Evolutionary conservation across 2,329 filamentous ascomycete genomes (phyloP).

Genomic region (Phialocephala sp.): DNA sequence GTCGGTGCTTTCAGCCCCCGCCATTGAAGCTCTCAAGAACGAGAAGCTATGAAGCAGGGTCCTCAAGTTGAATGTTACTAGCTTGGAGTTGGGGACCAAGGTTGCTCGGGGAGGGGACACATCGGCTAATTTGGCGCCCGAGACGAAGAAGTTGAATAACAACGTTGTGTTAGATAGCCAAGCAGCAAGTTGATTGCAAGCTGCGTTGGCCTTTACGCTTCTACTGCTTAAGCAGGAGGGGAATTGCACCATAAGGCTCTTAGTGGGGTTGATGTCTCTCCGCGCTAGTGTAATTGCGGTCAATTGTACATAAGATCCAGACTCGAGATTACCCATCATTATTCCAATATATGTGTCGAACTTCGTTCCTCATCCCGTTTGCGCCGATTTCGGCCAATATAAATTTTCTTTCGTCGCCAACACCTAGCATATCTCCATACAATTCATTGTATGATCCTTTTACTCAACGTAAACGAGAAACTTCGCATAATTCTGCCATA

Average conservation of each 20-base stretch:
- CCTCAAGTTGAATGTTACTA: slow-evolving; percentile 11
- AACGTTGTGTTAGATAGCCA: slow-evolving; percentile 52
- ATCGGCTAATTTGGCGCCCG: slow-evolving; percentile 50
- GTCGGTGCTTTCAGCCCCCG: slow-evolving; percentile 55
- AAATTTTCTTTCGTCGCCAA: too few species aligned
- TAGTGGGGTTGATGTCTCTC: neutral
- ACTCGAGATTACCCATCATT: neutral
- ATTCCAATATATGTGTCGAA: neutral
- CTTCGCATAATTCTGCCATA: too few species aligned
- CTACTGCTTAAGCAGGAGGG: slow-evolving; percentile 9
- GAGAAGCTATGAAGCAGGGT: slow-evolving; percentile 59
- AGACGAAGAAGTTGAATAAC: slow-evolving; percentile 58
- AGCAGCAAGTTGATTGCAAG: slow-evolving; percentile 42
- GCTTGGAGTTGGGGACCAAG: slow-evolving; percentile 51
- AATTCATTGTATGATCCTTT: too few species aligned
- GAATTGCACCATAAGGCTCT: neutral
- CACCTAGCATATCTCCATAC: too few species aligned
- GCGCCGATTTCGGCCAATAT: too few species aligned
- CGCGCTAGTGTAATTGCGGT: neutral
- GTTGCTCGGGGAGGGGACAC: slow-evolving; percentile 54
- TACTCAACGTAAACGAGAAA: too few species aligned
- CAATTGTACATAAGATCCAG: neutral
- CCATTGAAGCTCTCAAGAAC: slow-evolving; percentile 58
- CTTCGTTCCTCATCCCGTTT: neutral
- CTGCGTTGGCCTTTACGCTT: slow-evolving; percentile 24